phyloP scores from a whole-genome alignment of 352 stramenopile genomes.

The Phytophthora pistaciae region DNA sequence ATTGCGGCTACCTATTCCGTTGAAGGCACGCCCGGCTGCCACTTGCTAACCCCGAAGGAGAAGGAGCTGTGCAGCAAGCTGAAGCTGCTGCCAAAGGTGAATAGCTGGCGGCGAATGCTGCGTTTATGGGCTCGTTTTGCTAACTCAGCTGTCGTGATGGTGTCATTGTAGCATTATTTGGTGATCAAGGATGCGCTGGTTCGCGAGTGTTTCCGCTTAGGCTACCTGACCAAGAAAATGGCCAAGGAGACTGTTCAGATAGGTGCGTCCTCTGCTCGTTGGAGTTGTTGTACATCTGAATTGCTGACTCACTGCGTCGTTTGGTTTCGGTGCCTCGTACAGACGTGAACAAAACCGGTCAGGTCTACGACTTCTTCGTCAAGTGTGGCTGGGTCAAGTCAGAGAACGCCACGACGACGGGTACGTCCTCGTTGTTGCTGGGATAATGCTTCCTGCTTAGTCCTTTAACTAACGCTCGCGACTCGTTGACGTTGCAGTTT shows the following conservation, averaged over 20 bases:
- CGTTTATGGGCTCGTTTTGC: conserved; percentile 1
- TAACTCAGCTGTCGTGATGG: conserved; percentile 12
- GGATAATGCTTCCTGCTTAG: background rate
- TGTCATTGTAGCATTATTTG: conserved; percentile 86
- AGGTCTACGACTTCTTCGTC: conserved; percentile 93
- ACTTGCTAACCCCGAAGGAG: conserved; percentile 93
- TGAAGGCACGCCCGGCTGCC: conserved; percentile 81
- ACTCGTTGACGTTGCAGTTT: conserved; percentile 23
- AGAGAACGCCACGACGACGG: conserved; percentile 59
- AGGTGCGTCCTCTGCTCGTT: conserved; percentile 49
- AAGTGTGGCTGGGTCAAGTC: conserved; percentile 89
- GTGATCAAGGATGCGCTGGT: conserved; percentile 96
- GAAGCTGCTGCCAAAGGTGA: conserved; percentile 90
- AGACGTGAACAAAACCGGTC: conserved; percentile 87
- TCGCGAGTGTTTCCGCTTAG: conserved; percentile 84
- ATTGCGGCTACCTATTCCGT: conserved; percentile 74
- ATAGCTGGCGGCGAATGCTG: background rate
- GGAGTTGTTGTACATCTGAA: conserved; percentile 9
- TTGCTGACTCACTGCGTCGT: conserved; percentile 23
- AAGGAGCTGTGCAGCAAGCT: conserved; percentile 91
- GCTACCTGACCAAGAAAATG: conserved; percentile 79
- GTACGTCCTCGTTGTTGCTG: conserved; percentile 34
- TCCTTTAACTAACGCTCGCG: conserved; percentile 3
- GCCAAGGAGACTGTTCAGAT: conserved; percentile 93
- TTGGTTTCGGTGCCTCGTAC: conserved; percentile 23